Evolutionary conservation across 495 filamentous ascomycete species (phyloP).

Genomic region (Astrothelium macrocarpum): DNA sequence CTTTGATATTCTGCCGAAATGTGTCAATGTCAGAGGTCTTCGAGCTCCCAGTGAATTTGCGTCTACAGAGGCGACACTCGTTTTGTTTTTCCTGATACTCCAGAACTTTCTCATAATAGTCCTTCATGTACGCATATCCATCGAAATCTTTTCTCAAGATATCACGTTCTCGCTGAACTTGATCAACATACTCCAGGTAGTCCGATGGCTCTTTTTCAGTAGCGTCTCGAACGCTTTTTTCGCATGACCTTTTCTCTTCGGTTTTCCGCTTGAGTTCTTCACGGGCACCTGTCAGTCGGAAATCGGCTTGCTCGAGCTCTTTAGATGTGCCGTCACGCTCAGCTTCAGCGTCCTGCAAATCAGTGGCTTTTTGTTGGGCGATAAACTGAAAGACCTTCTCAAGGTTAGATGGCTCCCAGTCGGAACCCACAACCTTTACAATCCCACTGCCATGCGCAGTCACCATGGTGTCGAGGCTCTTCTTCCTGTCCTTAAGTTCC

Average conservation of each 20-base stretch:
- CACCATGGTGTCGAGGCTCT: constrained; percentile 64
- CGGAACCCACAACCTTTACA: constrained; percentile 45
- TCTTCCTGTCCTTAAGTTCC: constrained; percentile 58
- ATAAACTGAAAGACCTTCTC: constrained; percentile 62
- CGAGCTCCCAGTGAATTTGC: constrained; percentile 44
- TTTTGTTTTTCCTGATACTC: constrained; percentile 47
- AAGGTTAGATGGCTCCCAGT: constrained; percentile 61
- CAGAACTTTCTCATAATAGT: constrained; percentile 55
- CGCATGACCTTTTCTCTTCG: constrained; percentile 52
- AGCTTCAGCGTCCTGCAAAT: constrained; percentile 51
- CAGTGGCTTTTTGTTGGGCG: constrained; percentile 44
- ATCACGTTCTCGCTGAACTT: constrained; percentile 52
- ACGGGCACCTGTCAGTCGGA: constrained; percentile 56
- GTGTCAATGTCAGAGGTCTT: constrained; percentile 34
- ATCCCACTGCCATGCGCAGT: constrained; percentile 64
- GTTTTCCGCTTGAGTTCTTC: constrained; percentile 53
- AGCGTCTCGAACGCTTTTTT: constrained; percentile 41
- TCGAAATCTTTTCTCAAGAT: constrained; percentile 52
- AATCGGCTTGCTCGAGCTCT: constrained; percentile 69
- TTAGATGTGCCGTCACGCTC: constrained; percentile 58
- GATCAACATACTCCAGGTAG: constrained; percentile 43
- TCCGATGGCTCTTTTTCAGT: constrained; percentile 46
- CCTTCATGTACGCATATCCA: constrained; percentile 48
- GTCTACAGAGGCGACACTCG: constrained; percentile 60
- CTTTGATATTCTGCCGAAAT: constrained; percentile 51